phyloP scores from a whole-genome alignment of 495 filamentous ascomycete genomes.

The Geoglossum glabrum region DNA sequence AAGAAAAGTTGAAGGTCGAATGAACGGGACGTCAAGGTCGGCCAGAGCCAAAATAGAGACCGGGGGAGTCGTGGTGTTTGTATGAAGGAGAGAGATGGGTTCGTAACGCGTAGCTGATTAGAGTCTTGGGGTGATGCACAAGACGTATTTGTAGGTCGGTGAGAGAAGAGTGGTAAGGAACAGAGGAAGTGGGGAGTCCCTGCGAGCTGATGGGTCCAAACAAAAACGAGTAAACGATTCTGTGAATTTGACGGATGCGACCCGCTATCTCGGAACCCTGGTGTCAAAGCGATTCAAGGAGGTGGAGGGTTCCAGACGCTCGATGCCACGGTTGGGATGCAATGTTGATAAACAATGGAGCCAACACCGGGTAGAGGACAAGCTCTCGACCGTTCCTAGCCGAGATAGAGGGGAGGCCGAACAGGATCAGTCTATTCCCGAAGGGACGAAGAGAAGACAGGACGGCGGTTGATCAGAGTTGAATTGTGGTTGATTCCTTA shows the following conservation, averaged over 20 bases:
- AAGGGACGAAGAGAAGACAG: not conserved
- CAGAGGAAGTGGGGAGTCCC: not conserved
- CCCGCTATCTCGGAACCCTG: not conserved
- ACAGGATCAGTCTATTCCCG: not conserved
- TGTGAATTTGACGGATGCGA: not conserved
- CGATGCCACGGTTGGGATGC: not conserved
- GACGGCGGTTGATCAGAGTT: not conserved
- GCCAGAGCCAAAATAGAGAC: not conserved
- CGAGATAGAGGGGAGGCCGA: not conserved
- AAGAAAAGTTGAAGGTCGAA: not conserved
- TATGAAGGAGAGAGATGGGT: slow-evolving; percentile 7
- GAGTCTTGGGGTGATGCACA: not conserved
- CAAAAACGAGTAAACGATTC: slow-evolving; percentile 10
- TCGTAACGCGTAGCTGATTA: slow-evolving; percentile 14
- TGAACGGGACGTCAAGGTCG: not conserved
- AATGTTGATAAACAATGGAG: not conserved
- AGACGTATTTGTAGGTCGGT: not conserved
- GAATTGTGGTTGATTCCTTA: not conserved
- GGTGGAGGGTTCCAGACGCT: not conserved
- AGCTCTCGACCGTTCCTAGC: not conserved
- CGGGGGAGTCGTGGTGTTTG: slow-evolving; percentile 11
- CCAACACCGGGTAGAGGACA: not conserved
- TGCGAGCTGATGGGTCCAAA: slow-evolving; percentile 8
- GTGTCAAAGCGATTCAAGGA: not conserved
- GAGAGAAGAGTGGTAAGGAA: not conserved